phyloP scores from a whole-genome alignment of 164 flowering plant genomes.

The Buxus sempervirens region DNA sequence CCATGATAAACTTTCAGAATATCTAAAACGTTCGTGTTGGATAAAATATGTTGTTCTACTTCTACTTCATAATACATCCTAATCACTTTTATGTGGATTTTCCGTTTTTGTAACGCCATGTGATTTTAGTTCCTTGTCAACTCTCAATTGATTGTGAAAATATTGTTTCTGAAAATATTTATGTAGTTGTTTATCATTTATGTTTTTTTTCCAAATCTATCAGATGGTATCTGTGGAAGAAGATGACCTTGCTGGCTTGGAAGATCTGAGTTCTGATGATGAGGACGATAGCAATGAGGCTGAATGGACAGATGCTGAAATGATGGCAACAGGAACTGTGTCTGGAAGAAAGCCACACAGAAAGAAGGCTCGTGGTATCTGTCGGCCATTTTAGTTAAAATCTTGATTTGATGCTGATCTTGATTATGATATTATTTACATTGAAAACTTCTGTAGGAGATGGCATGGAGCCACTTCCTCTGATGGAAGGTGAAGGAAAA shows the following conservation, averaged over 20 bases:
- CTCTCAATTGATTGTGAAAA: background rate
- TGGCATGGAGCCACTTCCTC: slow-evolving; percentile 56
- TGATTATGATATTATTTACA: background rate
- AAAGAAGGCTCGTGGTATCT: slow-evolving; percentile 70
- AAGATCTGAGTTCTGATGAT: slow-evolving; percentile 88
- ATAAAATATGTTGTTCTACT: too few relatives aligned
- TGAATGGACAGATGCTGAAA: slow-evolving; percentile 69
- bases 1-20: too few relatives aligned
- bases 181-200: slow-evolving; percentile 1
- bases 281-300: slow-evolving; percentile 90
- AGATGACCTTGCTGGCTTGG: slow-evolving; percentile 94
- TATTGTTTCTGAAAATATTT: background rate
- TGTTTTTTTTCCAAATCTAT: too few relatives aligned
- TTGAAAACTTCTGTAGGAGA: slow-evolving; percentile 43
- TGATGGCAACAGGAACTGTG: slow-evolving; percentile 37
- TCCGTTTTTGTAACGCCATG: too few relatives aligned
- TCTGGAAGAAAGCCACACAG: slow-evolving; percentile 47
- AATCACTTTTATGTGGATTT: too few relatives aligned
- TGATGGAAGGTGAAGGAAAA: slow-evolving; percentile 98
- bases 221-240: slow-evolving; percentile 97
- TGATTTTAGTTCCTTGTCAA: background rate
- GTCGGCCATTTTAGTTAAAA: background rate
- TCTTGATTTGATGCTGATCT: background rate
- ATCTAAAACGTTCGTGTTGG: too few relatives aligned
- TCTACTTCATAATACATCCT: too few relatives aligned